Base-by-base conservation (phyloP, 495 filamentous ascomycete species). In the Oleoguttula mirabilis region DNA sequence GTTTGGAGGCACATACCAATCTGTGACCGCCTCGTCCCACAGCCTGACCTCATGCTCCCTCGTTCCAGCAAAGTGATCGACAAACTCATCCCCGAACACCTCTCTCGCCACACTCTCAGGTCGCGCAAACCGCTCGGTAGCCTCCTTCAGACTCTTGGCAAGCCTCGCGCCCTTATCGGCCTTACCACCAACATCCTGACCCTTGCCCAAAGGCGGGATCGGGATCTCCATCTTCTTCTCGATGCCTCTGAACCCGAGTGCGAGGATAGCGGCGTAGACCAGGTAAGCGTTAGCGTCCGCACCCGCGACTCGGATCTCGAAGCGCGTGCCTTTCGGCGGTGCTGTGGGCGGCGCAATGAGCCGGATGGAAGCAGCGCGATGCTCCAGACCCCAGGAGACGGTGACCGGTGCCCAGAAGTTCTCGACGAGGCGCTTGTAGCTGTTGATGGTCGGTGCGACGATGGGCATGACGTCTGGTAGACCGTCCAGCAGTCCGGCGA, bases 321-420 rank as follows among this genome's bases (percentile, higher is more conserved):
- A 86, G 4, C 90, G 70, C 12, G 90, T 95, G 0, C 88, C 83
- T 48, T 83, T 83, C 0, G 82, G 67, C 45, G 80, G 83, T 23
- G 78, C 70, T 0, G 83, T 85, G 1, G 90, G 90, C 8, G 90
- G 90, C 0, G 80, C 72, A 52, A 96, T 95, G 17, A 98, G 59
- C 5, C 92, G 72, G 41, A 98, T 82, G 0, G 83, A 92, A 0
- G 90, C 90, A 1, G 86, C 86, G 28, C 90, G 82, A 52, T 98
- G 90, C 60, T 96, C 90, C 6, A 95, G 60, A 1, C 92, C 90
- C 92, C 90, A 98, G 2, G 83, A 92, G 1, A 95, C 90, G 0
- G 87, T 95, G 4, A 98, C 88, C 0, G 90, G 90, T 0, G 90
- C 90, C 92, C 92, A 96, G 64, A 94, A 95, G 59, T 96, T 96